Evolutionary conservation across 2,329 filamentous ascomycete species (phyloP).

Genomic region (Hymenoscyphus repandus): DNA sequence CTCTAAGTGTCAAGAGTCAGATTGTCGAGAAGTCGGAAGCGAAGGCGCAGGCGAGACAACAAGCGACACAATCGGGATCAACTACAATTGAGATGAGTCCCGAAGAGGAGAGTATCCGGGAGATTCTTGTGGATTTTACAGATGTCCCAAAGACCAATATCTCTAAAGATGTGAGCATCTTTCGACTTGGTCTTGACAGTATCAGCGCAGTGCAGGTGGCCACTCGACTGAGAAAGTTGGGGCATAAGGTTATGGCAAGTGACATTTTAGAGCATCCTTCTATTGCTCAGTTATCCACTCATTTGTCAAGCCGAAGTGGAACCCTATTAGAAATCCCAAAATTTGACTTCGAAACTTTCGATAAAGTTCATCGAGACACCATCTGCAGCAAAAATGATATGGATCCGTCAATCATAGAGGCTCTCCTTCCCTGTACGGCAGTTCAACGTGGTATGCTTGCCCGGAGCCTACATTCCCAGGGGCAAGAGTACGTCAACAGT

Average conservation of each 20-base stretch:
- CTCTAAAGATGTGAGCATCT: slow-evolving; percentile 63
- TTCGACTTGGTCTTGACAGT: slow-evolving; percentile 84
- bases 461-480: slow-evolving; percentile 63
- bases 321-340: background rate
- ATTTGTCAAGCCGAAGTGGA: slow-evolving; percentile 12
- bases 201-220: slow-evolving; percentile 82
- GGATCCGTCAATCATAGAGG: slow-evolving; percentile 39
- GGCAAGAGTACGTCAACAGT: slow-evolving; percentile 71
- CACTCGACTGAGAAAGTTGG: slow-evolving; percentile 54
- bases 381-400: slow-evolving; percentile 24
- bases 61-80: no score
- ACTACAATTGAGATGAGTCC: slow-evolving; percentile 13
- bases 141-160: slow-evolving; percentile 46
- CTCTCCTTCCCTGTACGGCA: slow-evolving; percentile 70
- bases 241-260: slow-evolving; percentile 55
- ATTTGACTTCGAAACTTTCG: slow-evolving; percentile 48
- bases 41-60: background rate
- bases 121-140: slow-evolving; percentile 48
- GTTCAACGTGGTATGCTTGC: slow-evolving; percentile 76
- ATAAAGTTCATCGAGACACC: slow-evolving; percentile 36
- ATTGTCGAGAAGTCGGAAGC: slow-evolving; percentile 10
- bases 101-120: slow-evolving; percentile 38
- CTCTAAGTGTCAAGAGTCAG: slow-evolving; percentile 15
- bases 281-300: slow-evolving; percentile 31
- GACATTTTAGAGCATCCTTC: slow-evolving; percentile 67